Evolutionary conservation across 495 filamentous ascomycete genomes (phyloP), one percentile per base, ranked within the genome.

Genomic region (Hyaloscypha finlandica): DNA sequence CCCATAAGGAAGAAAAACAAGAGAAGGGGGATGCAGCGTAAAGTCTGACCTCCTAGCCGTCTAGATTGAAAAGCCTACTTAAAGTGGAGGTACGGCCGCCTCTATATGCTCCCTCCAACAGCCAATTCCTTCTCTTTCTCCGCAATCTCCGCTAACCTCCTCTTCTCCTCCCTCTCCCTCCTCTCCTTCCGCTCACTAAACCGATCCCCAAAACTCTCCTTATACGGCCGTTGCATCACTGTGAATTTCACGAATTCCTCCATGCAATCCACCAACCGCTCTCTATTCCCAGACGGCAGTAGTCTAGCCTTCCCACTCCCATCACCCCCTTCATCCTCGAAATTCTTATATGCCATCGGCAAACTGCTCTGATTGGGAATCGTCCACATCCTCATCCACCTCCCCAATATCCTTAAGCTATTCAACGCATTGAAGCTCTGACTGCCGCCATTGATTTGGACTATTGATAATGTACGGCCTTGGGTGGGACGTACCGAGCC

Each of bases 381-480:
- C 2, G 81, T 82, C 68, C 90, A 91, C 89, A 91, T 92, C 35
- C 89, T 81, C 89, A 92, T 92, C 89, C 88, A 91, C 11, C 89
- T 82, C 8, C 89, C 89, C 0, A 92, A 79, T 33, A 91, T 84
- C 2, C 89, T 83, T 57, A 92, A 76, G 14, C 84, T 82, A 74
- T 92, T 92, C n/a, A 91, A 87, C 0, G 88, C 84, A 66, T 92
- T 91, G 78, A 92, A 92, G 0, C 84, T 88, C 71, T 92, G 89
- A 4, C 83, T 87, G 3, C 89, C 89, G 39, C 89, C 88, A 59
- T 79, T 85, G 3, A 92, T 87, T 68, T 90, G 86, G 0, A 84
- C 83, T 57, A 92, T 82, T 3, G 85, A 83, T 0, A 92, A 79
- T 0, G 89, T 92, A 2, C 88, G 81, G 51, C 87, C 87, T 73